phyloP scores from a whole-genome alignment of 106 monocot species.

The Hemerocallis citrina region DNA sequence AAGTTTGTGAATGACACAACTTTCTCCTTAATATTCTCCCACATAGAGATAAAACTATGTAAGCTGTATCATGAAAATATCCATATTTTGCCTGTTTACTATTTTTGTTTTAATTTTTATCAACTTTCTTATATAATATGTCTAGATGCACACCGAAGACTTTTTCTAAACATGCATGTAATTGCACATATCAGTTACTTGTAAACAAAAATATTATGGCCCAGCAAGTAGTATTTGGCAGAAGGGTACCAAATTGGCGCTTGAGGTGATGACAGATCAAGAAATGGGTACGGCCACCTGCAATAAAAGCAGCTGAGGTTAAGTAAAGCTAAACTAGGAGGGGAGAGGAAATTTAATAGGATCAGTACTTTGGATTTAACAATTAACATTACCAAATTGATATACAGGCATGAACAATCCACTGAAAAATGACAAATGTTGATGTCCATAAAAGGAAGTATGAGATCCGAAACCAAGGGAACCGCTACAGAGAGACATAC shows the following conservation, averaged over 20 bases:
- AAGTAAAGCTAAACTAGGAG: background rate
- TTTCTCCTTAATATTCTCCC: no score
- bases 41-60: no score
- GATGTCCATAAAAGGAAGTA: constrained; percentile 64
- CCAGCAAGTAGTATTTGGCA: background rate
- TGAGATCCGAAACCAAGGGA: constrained; percentile 69
- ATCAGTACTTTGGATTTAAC: no score
- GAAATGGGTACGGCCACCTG: constrained; percentile 93
- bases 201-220: background rate
- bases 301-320: no score
- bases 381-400: constrained; percentile 38
- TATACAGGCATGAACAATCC: constrained; percentile 54
- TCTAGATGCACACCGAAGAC: no score
- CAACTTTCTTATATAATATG: no score
- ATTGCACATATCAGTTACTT: background rate
- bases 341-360: background rate
- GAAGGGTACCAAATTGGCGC: constrained; percentile 58
- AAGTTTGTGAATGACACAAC: no score
- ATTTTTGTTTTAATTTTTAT: no score
- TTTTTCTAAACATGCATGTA: no score
- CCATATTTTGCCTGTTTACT: no score
- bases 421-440: constrained; percentile 58
- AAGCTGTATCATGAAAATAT: no score
- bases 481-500: constrained; percentile 34
- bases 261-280: constrained; percentile 44